These are phyloP conservation scores for Boletus rubroflammeus DNA, from an alignment of 768 basidiomycete genomes.

Conservation along the genomic window DNA sequence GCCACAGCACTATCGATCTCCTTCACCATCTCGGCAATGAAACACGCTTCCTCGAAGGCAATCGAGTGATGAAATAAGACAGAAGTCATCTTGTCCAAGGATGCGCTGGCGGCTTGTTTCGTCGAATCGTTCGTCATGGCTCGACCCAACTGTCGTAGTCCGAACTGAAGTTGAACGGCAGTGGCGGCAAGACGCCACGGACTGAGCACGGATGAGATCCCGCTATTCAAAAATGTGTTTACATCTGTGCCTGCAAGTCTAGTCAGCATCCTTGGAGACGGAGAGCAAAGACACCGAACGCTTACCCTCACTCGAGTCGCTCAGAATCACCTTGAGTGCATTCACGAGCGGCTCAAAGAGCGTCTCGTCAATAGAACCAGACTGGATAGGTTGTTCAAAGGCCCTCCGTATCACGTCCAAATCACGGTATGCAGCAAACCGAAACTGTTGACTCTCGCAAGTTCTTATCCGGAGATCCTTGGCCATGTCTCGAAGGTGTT, in stretches of 20 bases:
- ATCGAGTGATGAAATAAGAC: constrained; percentile 71
- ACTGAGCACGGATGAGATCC: constrained; percentile 63
- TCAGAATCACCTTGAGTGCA: constrained; percentile 63
- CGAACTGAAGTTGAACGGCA: constrained; percentile 73
- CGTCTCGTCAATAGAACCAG: constrained; percentile 44
- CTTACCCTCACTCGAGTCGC: constrained; percentile 59
- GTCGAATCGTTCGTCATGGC: constrained; percentile 56
- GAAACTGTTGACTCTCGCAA: constrained; percentile 64
- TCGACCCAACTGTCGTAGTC: constrained; percentile 69
- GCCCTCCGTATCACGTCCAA: constrained; percentile 65
- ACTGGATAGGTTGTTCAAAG: constrained; percentile 60
- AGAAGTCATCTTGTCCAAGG: constrained; percentile 61
- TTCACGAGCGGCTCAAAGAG: constrained; percentile 61
- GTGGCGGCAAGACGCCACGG: constrained; percentile 85
- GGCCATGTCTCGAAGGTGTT: constrained; percentile 46
- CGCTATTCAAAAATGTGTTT: constrained; percentile 52
- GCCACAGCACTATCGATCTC: constrained; percentile 65
- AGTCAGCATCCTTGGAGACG: not conserved
- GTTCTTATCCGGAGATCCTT: constrained; percentile 52
- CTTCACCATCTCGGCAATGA: constrained; percentile 77
- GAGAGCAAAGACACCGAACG: not conserved
- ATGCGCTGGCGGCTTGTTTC: constrained; percentile 50
- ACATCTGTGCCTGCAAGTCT: constrained; percentile 36
- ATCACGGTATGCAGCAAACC: constrained; percentile 72
- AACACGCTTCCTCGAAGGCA: constrained; percentile 75